phyloP scores from a whole-genome alignment of 1,284 basidiomycete genomes.

The Sanghuangporus weigelae region DNA sequence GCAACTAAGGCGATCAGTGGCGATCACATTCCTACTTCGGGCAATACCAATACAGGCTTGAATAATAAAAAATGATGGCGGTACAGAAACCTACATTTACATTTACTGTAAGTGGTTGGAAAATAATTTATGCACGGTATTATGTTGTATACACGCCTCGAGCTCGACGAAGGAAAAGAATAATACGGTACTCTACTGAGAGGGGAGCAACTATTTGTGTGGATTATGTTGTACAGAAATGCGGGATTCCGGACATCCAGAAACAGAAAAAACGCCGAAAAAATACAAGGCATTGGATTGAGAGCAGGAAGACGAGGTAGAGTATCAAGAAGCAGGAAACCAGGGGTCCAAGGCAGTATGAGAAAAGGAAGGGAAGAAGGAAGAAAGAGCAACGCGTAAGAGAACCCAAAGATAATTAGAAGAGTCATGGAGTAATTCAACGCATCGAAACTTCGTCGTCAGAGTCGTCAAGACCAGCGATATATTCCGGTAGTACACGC shows the following conservation, averaged over 20 bases:
- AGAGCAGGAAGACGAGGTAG: not conserved
- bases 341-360: not conserved
- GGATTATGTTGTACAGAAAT: not conserved
- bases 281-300: not conserved
- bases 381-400: not conserved
- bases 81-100: too few species aligned
- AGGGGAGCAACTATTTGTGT: not conserved
- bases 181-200: not conserved
- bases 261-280: too few species aligned
- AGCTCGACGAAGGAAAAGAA: not conserved
- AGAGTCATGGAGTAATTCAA: not conserved
- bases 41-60: too few species aligned
- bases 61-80: too few species aligned
- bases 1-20: too few species aligned
- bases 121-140: not conserved
- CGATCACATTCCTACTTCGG: too few species aligned
- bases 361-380: not conserved
- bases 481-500: slow-evolving; percentile 13
- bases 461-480: slow-evolving; percentile 13
- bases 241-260: too few species aligned
- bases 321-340: not conserved
- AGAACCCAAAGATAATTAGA: not conserved
- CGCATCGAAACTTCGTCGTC: slow-evolving; percentile 18
- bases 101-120: too few species aligned
- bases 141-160: not conserved